Conservation (phyloP, 208 protist species). For the Crithidia acanthocephali region DNA sequence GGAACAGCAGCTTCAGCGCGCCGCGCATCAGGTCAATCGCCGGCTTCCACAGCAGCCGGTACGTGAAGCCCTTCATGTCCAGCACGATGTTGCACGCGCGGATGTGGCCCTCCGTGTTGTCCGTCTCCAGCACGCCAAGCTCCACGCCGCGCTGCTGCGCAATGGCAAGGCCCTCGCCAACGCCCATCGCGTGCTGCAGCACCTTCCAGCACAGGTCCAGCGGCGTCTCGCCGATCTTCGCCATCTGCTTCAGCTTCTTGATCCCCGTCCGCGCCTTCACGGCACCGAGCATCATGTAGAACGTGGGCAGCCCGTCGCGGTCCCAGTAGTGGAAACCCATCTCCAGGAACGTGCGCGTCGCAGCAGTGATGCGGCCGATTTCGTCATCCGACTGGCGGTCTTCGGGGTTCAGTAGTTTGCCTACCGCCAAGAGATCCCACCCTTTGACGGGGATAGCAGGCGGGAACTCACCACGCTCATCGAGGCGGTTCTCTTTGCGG, state of each 20-base stretch:
- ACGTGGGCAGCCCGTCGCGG: conserved; percentile 41
- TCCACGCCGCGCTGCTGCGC: conserved; percentile 20
- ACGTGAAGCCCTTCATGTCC: conserved; percentile 51
- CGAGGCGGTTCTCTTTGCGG: conserved; percentile 39
- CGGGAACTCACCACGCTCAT: conserved; percentile 45
- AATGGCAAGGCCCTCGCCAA: conserved; percentile 16
- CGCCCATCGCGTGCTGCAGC: conserved; percentile 26
- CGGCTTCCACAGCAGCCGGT: conserved; percentile 62
- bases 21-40: conserved; percentile 43
- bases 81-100: conserved; percentile 51
- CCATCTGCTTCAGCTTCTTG: conserved; percentile 40
- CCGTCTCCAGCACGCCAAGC: conserved; percentile 16
- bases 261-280: conserved; percentile 25
- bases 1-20: conserved; percentile 34
- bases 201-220: conserved; percentile 25
- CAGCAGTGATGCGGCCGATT: conserved; percentile 25
- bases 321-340: conserved; percentile 55
- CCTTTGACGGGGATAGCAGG: conserved; percentile 46
- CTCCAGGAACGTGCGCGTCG: conserved; percentile 26
- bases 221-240: conserved; percentile 17
- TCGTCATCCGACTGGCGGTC: neutral
- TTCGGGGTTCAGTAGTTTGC: neutral
- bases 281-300: conserved; percentile 45
- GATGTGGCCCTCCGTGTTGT: conserved; percentile 38
- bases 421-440: conserved; percentile 28